Percentiles rank a stretch among this genome's conserved stretches.
phyloP scores from a whole-genome alignment of 139 green algal genomes.

The Coelastrella sp. region DNA sequence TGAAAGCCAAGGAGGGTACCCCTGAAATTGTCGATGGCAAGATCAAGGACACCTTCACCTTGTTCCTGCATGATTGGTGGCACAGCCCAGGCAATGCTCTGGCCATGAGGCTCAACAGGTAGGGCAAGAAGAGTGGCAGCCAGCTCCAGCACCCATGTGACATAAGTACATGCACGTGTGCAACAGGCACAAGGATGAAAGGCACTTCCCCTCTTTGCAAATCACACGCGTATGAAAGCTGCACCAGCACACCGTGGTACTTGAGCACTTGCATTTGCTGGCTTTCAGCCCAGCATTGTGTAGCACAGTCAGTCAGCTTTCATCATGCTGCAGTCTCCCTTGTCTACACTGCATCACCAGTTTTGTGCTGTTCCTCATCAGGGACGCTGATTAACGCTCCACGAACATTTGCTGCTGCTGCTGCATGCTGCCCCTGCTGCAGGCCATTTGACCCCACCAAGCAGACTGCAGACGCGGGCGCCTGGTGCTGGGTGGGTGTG shows the following conservation, averaged over 20 bases:
- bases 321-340: background rate
- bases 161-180: too few species aligned
- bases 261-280: too few species aligned
- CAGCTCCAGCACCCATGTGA: too few species aligned
- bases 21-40: background rate
- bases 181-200: too few species aligned
- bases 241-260: too few species aligned
- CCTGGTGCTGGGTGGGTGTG: conserved; percentile 58
- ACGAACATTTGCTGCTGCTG: background rate
- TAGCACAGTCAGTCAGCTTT: too few species aligned
- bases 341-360: background rate
- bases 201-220: too few species aligned
- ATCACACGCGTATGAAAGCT: too few species aligned
- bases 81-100: conserved; percentile 39
- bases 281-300: too few species aligned
- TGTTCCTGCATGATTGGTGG: conserved; percentile 67
- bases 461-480: conserved; percentile 52
- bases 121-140: background rate
- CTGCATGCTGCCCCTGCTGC: background rate
- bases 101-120: conserved; percentile 60
- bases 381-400: background rate
- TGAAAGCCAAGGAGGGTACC: conserved; percentile 40
- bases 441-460: conserved; percentile 60
- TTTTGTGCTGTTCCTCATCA: background rate
- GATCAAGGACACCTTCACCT: conserved; percentile 49